A percentile compares a stretch with the other conserved stretches of the same genome.
Conservation (phyloP, 106 monocot species). For the Acorus gramineus region DNA sequence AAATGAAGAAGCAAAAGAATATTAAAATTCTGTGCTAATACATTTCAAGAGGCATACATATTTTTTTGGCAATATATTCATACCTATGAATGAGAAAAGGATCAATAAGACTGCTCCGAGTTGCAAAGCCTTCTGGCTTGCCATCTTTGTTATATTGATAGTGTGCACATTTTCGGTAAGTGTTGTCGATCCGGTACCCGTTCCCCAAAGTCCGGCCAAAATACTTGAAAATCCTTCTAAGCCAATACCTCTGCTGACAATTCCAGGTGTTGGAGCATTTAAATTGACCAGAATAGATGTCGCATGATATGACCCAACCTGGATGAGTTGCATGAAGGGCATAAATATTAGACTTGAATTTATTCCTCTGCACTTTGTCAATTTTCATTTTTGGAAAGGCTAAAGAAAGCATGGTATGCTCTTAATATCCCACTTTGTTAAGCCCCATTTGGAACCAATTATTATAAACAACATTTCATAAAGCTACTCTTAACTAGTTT, state of each 20-base stretch:
- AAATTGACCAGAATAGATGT: slow-evolving; percentile 62
- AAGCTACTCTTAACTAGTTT: too few relatives aligned
- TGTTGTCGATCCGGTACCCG: slow-evolving; percentile 85
- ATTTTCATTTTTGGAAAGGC: too few relatives aligned
- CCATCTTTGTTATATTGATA: slow-evolving; percentile 74
- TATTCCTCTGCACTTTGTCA: not conserved
- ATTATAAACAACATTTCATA: too few relatives aligned
- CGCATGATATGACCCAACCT: slow-evolving; percentile 95
- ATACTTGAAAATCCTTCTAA: slow-evolving; percentile 84
- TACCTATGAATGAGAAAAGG: slow-evolving; percentile 89
- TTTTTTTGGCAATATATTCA: not conserved
- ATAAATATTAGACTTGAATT: not conserved
- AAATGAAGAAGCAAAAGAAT: too few relatives aligned
- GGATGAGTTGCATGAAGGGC: slow-evolving; percentile 1
- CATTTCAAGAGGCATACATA: too few relatives aligned
- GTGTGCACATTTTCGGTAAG: slow-evolving; percentile 94
- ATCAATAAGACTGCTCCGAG: slow-evolving; percentile 71
- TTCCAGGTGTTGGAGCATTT: slow-evolving; percentile 76
- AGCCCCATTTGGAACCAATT: too few relatives aligned
- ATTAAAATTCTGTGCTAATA: too few relatives aligned
- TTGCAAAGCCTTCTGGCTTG: slow-evolving; percentile 67
- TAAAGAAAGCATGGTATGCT: too few relatives aligned
- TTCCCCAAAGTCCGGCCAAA: slow-evolving; percentile 94
- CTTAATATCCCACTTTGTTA: too few relatives aligned
- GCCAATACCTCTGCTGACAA: slow-evolving; percentile 93